Conservation (phyloP, 805 yeast species). For the Zygosaccharomyces siamensis region DNA sequence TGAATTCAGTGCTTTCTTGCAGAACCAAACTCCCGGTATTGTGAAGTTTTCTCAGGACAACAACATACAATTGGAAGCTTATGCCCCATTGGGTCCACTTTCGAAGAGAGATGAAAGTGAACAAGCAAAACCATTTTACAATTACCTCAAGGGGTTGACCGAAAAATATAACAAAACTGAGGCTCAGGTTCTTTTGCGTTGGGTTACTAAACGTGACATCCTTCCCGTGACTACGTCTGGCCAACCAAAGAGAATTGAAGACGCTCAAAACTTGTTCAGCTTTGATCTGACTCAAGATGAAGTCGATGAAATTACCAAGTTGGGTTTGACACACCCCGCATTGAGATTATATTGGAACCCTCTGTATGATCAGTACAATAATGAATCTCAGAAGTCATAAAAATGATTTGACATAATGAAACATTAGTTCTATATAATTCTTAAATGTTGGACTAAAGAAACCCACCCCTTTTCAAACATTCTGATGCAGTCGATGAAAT, state of each 20-base stretch:
- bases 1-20: slow-evolving; percentile 61
- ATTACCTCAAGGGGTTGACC: slow-evolving; percentile 41
- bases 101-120: slow-evolving; percentile 40
- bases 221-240: slow-evolving; percentile 74
- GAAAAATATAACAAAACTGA: slow-evolving; percentile 54
- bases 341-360: slow-evolving; percentile 36
- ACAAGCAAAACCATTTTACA: slow-evolving; percentile 34
- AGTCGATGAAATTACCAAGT: slow-evolving; percentile 38
- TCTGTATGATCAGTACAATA: slow-evolving; percentile 22
- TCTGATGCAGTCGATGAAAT: slow-evolving; percentile 55
- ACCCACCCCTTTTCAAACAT: slow-evolving; percentile 41
- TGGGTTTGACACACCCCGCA: slow-evolving; percentile 38
- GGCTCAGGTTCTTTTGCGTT: slow-evolving; percentile 63
- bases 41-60: slow-evolving; percentile 47
- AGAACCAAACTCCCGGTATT: slow-evolving; percentile 60
- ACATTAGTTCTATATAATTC: background rate
- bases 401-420: background rate
- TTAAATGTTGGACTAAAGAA: slow-evolving; percentile 25
- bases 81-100: slow-evolving; percentile 63
- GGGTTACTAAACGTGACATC: slow-evolving; percentile 61
- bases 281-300: slow-evolving; percentile 53
- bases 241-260: slow-evolving; percentile 49
- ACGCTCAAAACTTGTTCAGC: slow-evolving; percentile 51
- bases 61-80: slow-evolving; percentile 55
- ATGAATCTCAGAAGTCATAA: slow-evolving; percentile 21